Conservation (phyloP, 345 rosid species). For the Lumnitzera littorea region DNA sequence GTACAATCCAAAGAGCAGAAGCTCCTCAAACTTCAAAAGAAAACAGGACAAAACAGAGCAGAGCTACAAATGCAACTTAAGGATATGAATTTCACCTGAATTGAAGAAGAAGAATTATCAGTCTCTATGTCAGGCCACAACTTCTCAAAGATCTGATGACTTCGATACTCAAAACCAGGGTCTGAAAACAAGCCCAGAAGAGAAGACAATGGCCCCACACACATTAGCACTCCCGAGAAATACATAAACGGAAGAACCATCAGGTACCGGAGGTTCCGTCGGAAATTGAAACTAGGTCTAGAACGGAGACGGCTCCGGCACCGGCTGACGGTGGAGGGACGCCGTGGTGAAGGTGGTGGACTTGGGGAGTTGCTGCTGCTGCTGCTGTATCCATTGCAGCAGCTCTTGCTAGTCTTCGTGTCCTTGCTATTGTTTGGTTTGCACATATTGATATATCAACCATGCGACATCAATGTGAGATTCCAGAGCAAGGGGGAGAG, state of each 20-base stretch:
- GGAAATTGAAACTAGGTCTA: conserved; percentile 45
- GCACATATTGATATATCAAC: too few species aligned
- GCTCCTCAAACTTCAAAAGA: too few species aligned
- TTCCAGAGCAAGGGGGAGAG: not conserved
- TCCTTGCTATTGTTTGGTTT: conserved; percentile 2
- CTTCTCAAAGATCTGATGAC: conserved; percentile 58
- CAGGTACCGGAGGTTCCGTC: conserved; percentile 57
- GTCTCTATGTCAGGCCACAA: conserved; percentile 63
- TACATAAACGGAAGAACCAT: conserved; percentile 54
- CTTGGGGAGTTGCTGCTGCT: conserved; percentile 62
- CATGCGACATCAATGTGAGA: too few species aligned
- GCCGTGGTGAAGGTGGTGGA: conserved; percentile 64
- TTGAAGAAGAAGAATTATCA: conserved; percentile 71
- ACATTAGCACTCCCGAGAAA: conserved; percentile 66
- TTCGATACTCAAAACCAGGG: conserved; percentile 80
- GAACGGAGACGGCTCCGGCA: conserved; percentile 48
- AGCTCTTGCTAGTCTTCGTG: conserved; percentile 8
- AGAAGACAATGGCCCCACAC: conserved; percentile 72
- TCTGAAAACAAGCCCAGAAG: conserved; percentile 33
- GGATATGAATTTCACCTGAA: conserved; percentile 7
- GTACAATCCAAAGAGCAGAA: too few species aligned
- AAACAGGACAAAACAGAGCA: too few species aligned
- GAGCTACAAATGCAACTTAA: too few species aligned
- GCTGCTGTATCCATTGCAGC: conserved; percentile 24
- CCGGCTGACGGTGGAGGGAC: conserved; percentile 31